Conservation (phyloP, 129 eudicot genomes). For the Artemisia argyi region DNA sequence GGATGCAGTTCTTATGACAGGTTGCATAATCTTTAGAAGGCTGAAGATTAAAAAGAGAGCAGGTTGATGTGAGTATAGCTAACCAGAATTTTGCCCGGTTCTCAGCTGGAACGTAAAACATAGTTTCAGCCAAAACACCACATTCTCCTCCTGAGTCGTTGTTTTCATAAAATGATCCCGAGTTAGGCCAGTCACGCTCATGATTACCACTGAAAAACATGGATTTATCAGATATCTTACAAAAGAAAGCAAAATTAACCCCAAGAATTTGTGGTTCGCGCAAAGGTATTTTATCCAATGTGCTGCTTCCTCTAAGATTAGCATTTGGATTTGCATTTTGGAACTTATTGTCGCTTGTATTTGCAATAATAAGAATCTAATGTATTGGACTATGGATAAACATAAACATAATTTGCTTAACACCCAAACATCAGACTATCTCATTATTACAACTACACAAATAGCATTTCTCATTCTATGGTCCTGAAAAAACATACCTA, state of each 20-base stretch:
- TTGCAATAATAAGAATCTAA: background rate
- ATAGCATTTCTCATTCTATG: background rate
- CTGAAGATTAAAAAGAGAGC: background rate
- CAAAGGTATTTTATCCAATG: background rate
- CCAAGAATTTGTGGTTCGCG: background rate
- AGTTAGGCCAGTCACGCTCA: slow-evolving; percentile 78
- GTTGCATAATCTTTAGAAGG: background rate
- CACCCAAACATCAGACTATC: too few relatives aligned
- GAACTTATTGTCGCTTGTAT: too few relatives aligned
- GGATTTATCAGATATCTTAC: background rate
- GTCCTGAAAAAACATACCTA: slow-evolving; percentile 41
- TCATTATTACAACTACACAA: background rate
- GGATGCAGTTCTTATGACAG: slow-evolving; percentile 7
- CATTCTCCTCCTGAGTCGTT: slow-evolving; percentile 86
- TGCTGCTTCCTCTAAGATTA: too few relatives aligned
- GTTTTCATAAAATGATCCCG: slow-evolving; percentile 61
- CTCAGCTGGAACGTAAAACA: slow-evolving; percentile 79
- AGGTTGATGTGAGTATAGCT: background rate
- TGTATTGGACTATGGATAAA: too few relatives aligned
- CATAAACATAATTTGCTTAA: too few relatives aligned
- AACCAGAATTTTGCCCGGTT: slow-evolving; percentile 86
- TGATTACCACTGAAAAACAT: slow-evolving; percentile 67
- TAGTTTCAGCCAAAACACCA: slow-evolving; percentile 73
- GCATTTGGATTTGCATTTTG: too few relatives aligned
- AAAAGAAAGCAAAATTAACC: background rate